Conservation (phyloP, 1,284 basidiomycete species). For the Rhodotorula glutinis region DNA sequence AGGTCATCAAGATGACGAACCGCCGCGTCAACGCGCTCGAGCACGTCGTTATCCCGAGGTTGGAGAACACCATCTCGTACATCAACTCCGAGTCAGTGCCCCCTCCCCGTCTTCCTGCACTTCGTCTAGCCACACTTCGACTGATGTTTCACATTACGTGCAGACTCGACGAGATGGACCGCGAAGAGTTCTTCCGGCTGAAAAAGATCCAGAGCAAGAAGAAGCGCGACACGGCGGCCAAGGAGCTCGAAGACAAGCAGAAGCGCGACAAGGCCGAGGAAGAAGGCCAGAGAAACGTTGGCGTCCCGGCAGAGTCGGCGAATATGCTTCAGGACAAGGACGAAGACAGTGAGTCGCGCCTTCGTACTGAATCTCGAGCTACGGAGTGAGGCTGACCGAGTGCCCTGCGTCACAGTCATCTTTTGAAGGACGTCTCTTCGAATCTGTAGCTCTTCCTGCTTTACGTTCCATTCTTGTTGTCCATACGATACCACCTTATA, state of each 20-base stretch:
- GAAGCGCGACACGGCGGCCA: slow-evolving; percentile 64
- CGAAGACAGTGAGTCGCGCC: slow-evolving; percentile 64
- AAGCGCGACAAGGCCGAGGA: slow-evolving; percentile 48
- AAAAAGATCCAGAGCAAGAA: slow-evolving; percentile 93
- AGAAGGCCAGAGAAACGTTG: neutral
- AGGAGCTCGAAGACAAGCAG: slow-evolving; percentile 54
- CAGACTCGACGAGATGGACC: slow-evolving; percentile 89
- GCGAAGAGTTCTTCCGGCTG: slow-evolving; percentile 91
- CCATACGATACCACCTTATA: neutral
- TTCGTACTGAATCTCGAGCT: slow-evolving; percentile 52
- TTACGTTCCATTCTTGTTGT: neutral
- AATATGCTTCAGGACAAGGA: slow-evolving; percentile 79
- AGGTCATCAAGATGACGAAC: slow-evolving; percentile 97
- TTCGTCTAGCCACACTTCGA: neutral
- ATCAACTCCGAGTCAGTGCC: slow-evolving; percentile 64
- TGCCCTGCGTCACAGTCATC: neutral
- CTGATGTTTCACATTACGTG: neutral
- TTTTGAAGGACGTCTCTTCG: neutral
- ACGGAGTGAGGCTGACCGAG: neutral
- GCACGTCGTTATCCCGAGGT: slow-evolving; percentile 89
- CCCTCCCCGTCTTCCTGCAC: neutral
- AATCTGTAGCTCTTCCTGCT: too few species aligned
- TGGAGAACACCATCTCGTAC: slow-evolving; percentile 97
- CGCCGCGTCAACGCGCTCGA: slow-evolving; percentile 98
- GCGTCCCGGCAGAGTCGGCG: slow-evolving; percentile 36